Conservation (phyloP, 257 asterid genomes). For the Capsicum chinense region DNA sequence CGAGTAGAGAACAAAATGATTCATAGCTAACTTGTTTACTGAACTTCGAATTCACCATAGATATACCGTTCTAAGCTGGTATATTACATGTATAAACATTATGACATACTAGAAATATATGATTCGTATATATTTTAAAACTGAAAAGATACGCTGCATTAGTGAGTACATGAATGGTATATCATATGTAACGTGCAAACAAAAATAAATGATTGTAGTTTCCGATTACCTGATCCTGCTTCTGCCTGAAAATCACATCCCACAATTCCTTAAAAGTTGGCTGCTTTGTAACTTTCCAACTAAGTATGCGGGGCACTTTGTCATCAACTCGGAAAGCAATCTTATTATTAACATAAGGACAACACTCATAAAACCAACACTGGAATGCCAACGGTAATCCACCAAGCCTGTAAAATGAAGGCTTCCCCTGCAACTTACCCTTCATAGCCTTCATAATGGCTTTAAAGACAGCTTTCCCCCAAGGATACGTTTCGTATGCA, state of each 20-base stretch:
- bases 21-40: background rate
- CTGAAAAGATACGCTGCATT: background rate
- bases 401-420: conserved; percentile 27
- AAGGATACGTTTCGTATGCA: conserved; percentile 9
- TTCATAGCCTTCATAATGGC: conserved; percentile 9
- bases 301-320: conserved; percentile 29
- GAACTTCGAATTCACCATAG: background rate
- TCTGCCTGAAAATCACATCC: conserved; percentile 17
- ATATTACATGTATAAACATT: conserved; percentile 8
- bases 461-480: conserved; percentile 30
- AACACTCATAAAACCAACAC: conserved; percentile 30
- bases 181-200: background rate
- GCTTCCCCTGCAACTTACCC: conserved; percentile 27
- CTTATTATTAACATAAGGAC: conserved; percentile 26
- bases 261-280: background rate
- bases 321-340: conserved; percentile 28
- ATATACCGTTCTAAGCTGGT: background rate
- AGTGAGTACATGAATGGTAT: background rate
- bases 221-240: conserved; percentile 18
- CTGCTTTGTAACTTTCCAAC: conserved; percentile 24
- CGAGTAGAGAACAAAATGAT: background rate
- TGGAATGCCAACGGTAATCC: conserved; percentile 27
- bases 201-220: background rate
- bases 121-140: background rate
- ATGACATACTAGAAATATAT: conserved; percentile 16